Base-by-base conservation (phyloP, 1,284 basidiomycete species). In the Marasmius tenuissimus region DNA sequence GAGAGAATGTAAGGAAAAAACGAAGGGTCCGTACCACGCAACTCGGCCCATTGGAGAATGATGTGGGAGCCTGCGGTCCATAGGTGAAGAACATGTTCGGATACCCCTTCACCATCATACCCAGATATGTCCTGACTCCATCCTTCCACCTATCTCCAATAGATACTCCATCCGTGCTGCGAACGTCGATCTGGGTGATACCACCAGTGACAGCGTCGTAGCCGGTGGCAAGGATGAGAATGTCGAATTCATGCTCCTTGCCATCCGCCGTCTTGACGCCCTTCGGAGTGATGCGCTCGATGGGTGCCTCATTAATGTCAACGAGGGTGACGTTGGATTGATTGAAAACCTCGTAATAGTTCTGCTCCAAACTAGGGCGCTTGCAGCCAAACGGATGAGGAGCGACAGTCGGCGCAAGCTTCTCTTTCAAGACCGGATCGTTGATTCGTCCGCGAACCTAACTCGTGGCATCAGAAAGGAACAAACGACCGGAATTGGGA, bases 21-120 rank as follows among this genome's bases (percentile, higher is more conserved):
- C 34, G 37, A n/a, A 33, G 35, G 12, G 12, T 1, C 63, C 68
- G 27, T 57, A 72, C 70, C 6, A 62, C 57, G 22, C 68, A 70
- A 10, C 66, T 68, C 2, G 68, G 70, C 0, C 69, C 70, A 45
- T 72, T 72, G 54, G 64, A 68, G 20, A 70, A 69, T 0, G 70
- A 66, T 1, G 69, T 69, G 9, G 69, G 69, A 14, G 63, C 69
- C 11, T 72, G 70, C 16, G 69, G 69, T 4, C 69, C 70, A 38
- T 70, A 72, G 4, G 63, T 56, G 60, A 70, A 68, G 62, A 72
- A 70, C 69, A 72, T 69, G 57, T 72, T 72, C 2, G 69, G 70
- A 53, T 59, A 71, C 4, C 58, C 62, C 8, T 63, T 54, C 1
- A 47, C 59, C 14, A 61, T 62, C 60, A 72, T 51, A 10, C 70